These are phyloP conservation scores for Purpureocillium lavendulum DNA, from an alignment of 2,329 filamentous ascomycete genomes.

Conservation along the genomic window DNA sequence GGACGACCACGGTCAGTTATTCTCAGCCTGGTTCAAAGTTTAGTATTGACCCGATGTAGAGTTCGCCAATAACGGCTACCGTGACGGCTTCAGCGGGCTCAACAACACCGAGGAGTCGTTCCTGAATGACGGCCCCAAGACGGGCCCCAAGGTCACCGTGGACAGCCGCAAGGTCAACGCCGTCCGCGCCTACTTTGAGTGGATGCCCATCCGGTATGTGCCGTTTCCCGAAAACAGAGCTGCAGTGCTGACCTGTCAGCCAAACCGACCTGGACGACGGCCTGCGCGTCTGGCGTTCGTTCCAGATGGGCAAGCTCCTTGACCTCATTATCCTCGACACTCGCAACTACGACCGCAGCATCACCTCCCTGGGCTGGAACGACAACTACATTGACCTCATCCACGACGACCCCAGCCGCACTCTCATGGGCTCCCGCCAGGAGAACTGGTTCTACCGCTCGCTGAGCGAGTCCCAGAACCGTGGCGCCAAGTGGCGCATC, in stretches of 20 bases:
- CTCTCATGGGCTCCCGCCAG: conserved; percentile 63
- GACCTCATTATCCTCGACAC: conserved; percentile 65
- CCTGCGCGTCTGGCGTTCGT: conserved; percentile 59
- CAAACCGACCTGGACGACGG: conserved; percentile 63
- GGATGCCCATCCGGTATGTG: conserved; percentile 28
- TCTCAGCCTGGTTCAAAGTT: too few species aligned
- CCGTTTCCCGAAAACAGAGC: too few species aligned
- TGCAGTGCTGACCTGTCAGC: conserved; percentile 8
- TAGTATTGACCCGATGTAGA: conserved; percentile 15
- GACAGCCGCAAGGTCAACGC: conserved; percentile 68
- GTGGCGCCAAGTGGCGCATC: conserved; percentile 63
- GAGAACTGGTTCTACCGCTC: conserved; percentile 66
- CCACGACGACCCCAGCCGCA: conserved; percentile 56
- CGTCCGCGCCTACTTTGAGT: conserved; percentile 62
- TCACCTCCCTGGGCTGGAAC: conserved; percentile 49
- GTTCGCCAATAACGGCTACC: conserved; percentile 57
- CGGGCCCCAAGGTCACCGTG: conserved; percentile 49
- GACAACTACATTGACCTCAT: conserved; percentile 53
- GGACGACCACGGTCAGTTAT: conserved; percentile 35
- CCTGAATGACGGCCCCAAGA: conserved; percentile 25
- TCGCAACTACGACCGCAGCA: conserved; percentile 58
- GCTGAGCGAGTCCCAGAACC: conserved; percentile 46
- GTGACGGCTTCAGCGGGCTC: conserved; percentile 49
- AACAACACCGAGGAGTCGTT: conserved; percentile 64
- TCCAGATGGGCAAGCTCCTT: conserved; percentile 56